These are phyloP conservation scores for Termitomyces sp. DNA, from an alignment of 768 basidiomycete genomes.

Conservation along the genomic window DNA sequence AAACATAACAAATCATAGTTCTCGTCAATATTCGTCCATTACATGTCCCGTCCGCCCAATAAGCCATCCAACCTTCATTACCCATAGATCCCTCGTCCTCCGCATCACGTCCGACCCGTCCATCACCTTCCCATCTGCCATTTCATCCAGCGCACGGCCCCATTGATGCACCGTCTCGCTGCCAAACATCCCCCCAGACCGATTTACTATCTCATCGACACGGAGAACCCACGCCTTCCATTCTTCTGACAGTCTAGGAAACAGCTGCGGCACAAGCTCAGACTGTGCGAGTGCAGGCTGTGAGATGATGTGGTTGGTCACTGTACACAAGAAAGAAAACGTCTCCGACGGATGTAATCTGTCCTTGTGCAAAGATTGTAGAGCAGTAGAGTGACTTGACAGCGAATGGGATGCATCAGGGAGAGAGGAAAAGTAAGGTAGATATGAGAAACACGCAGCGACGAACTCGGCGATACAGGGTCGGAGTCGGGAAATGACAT, in stretches of 20 bases:
- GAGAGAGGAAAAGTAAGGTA: slow-evolving; percentile 77
- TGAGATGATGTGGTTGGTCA: slow-evolving; percentile 62
- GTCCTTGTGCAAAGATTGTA: slow-evolving; percentile 54
- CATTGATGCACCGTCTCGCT: slow-evolving; percentile 63
- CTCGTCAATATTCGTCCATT: slow-evolving; percentile 26
- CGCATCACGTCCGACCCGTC: slow-evolving; percentile 34
- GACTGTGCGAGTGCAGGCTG: slow-evolving; percentile 66
- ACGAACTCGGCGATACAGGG: slow-evolving; percentile 76
- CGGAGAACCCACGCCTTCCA: slow-evolving; percentile 76
- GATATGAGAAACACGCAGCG: slow-evolving; percentile 72
- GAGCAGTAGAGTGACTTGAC: slow-evolving; percentile 31
- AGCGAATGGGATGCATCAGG: slow-evolving; percentile 15
- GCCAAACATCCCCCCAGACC: slow-evolving; percentile 75
- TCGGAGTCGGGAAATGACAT: slow-evolving; percentile 69
- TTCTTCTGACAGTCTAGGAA: slow-evolving; percentile 64
- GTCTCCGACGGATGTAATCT: slow-evolving; percentile 72
- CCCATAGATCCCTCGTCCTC: slow-evolving; percentile 55
- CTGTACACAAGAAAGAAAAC: slow-evolving; percentile 61
- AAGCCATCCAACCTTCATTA: slow-evolving; percentile 74
- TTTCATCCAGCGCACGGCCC: slow-evolving; percentile 65
- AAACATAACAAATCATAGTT: slow-evolving; percentile 7
- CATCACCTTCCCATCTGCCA: slow-evolving; percentile 46
- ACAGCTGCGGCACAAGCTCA: slow-evolving; percentile 49
- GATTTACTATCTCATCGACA: slow-evolving; percentile 67
- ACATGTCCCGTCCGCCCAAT: slow-evolving; percentile 40